phyloP scores from a whole-genome alignment of 768 basidiomycete genomes.

The Pleurotus salmoneostramineus region DNA sequence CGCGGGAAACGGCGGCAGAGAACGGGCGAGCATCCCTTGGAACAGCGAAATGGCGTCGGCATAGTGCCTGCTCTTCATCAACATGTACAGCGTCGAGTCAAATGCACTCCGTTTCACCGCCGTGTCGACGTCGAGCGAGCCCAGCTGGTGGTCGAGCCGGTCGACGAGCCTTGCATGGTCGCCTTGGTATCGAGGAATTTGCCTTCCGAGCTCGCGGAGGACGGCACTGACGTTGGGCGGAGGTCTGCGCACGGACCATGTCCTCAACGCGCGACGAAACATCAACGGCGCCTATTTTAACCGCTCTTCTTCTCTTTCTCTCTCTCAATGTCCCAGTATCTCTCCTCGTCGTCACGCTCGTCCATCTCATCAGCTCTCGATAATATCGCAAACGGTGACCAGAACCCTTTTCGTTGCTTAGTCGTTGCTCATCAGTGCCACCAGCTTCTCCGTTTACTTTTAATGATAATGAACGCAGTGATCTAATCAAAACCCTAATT shows the following conservation, averaged over 20 bases:
- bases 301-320: no score
- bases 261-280: no score
- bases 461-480: slow-evolving; percentile 1
- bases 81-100: slow-evolving; percentile 33
- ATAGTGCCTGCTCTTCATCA: slow-evolving; percentile 34
- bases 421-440: neutral
- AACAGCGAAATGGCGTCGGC: slow-evolving; percentile 36
- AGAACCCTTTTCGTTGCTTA: neutral
- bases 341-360: slow-evolving; percentile 2
- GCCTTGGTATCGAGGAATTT: neutral
- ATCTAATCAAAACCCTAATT: slow-evolving; percentile 6
- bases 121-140: neutral
- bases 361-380: slow-evolving; percentile 3
- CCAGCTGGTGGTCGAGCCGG: no score
- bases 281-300: neutral
- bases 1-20: slow-evolving; percentile 29
- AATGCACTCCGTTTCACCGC: slow-evolving; percentile 16
- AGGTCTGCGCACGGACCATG: no score
- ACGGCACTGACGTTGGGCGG: neutral
- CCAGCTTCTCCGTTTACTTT: slow-evolving; percentile 1
- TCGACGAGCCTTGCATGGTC: neutral
- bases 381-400: slow-evolving; percentile 1
- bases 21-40: slow-evolving; percentile 34
- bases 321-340: neutral
- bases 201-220: neutral